Evolutionary conservation across 2,329 filamentous ascomycete genomes (phyloP).

Genomic region (Colletotrichum karsti): DNA sequence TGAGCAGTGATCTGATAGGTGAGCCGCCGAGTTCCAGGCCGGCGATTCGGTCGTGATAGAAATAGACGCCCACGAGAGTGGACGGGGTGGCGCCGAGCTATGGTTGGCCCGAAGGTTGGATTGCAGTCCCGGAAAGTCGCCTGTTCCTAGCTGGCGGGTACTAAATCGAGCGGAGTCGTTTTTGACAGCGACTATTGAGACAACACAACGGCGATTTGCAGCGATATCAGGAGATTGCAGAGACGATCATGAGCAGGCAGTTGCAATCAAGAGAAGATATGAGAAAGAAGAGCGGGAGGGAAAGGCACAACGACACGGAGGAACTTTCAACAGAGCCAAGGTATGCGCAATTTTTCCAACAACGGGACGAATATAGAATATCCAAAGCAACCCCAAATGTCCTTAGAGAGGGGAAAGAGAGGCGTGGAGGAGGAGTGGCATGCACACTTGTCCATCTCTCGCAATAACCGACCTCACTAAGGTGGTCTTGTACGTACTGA

Average conservation of each 20-base stretch:
- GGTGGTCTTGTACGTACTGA: not conserved
- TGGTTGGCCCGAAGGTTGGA: slow-evolving; percentile 31
- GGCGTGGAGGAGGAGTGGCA: not conserved
- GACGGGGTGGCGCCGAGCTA: slow-evolving; percentile 43
- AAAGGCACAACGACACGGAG: not conserved
- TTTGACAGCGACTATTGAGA: not conserved
- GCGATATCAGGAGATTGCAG: not conserved
- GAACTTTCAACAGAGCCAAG: slow-evolving; percentile 6
- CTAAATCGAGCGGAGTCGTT: not conserved
- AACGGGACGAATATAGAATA: slow-evolving; percentile 22
- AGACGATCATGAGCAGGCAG: not conserved
- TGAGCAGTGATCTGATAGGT: slow-evolving; percentile 52
- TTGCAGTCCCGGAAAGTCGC: slow-evolving; percentile 4
- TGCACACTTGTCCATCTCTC: slow-evolving; percentile 6
- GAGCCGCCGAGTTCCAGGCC: slow-evolving; percentile 47
- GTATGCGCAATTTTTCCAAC: slow-evolving; percentile 21
- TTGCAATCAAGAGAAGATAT: not conserved
- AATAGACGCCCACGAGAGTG: slow-evolving; percentile 54
- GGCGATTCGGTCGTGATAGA: slow-evolving; percentile 45
- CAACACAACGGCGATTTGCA: not conserved
- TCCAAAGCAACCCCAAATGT: slow-evolving; percentile 17
- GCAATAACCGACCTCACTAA: not conserved
- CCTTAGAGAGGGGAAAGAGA: slow-evolving; percentile 1
- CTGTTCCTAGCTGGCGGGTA: slow-evolving; percentile 8
- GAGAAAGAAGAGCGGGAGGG: not conserved